Evolutionary conservation across 768 basidiomycete genomes (phyloP).

Genomic region (Lentinula detonsa): DNA sequence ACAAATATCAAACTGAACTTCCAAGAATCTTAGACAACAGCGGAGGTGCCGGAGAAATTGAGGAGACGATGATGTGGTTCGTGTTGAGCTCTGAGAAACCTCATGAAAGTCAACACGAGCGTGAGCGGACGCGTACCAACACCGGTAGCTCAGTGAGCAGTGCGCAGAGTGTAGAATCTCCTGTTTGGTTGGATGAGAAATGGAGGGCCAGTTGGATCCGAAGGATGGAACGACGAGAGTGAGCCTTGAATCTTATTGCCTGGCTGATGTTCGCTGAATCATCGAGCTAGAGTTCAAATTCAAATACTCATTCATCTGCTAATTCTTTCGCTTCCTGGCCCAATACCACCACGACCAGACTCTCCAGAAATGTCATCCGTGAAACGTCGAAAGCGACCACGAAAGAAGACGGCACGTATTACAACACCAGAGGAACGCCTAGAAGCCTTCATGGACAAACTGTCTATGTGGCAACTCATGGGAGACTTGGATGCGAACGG

Average conservation of each 20-base stretch:
- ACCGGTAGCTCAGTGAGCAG: conserved; percentile 8
- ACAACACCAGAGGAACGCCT: conserved; percentile 43
- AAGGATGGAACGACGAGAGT: conserved; percentile 68
- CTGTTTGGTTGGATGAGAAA: conserved; percentile 42
- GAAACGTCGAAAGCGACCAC: conserved; percentile 16
- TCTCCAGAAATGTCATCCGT: conserved; percentile 10
- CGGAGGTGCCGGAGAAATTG: conserved; percentile 55
- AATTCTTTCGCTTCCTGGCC: conserved; percentile 56
- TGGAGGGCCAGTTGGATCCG: conserved; percentile 57
- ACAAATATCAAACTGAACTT: conserved; percentile 65
- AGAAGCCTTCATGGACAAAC: conserved; percentile 72
- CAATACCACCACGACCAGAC: conserved; percentile 19
- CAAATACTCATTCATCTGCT: conserved; percentile 69
- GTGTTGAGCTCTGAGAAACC: conserved; percentile 56
- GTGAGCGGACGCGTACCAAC: conserved; percentile 14
- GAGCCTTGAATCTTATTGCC: conserved; percentile 11
- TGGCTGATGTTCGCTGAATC: not conserved
- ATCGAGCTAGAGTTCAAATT: conserved; percentile 51
- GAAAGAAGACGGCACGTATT: not conserved
- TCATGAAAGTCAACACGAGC: conserved; percentile 21
- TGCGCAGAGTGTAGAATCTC: conserved; percentile 17
- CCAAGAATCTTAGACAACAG: conserved; percentile 51
- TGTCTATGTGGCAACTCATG: conserved; percentile 74
- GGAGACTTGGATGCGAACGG: conserved; percentile 22
- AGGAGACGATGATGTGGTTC: conserved; percentile 78